phyloP scores from a whole-genome alignment of 345 rosid genomes.

The Euphorbia lathyris region DNA sequence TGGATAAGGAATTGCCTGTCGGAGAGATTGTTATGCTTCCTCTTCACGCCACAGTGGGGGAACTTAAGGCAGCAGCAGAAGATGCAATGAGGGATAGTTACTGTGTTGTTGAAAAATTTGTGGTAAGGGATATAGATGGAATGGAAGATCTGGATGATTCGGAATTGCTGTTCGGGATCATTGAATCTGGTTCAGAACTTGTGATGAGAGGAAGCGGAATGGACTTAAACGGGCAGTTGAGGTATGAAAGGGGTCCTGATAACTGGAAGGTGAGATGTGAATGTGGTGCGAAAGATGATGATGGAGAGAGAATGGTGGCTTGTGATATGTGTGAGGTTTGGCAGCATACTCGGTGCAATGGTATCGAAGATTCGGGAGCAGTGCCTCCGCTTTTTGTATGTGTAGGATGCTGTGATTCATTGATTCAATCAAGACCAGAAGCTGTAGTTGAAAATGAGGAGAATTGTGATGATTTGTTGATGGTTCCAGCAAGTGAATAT shows the following conservation, averaged over 20 bases:
- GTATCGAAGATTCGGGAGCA: slow-evolving; percentile 57
- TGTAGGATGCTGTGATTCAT: slow-evolving; percentile 53
- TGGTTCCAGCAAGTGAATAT: slow-evolving; percentile 19
- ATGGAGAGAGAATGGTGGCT: slow-evolving; percentile 89
- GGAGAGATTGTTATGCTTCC: slow-evolving; percentile 64
- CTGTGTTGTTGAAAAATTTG: slow-evolving; percentile 48
- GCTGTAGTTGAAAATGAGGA: slow-evolving; percentile 30
- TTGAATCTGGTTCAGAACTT: slow-evolving; percentile 53
- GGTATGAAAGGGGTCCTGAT: slow-evolving; percentile 64
- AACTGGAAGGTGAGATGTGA: slow-evolving; percentile 76
- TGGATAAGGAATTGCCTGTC: slow-evolving; percentile 32
- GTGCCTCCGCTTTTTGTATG: slow-evolving; percentile 78
- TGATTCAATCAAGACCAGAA: slow-evolving; percentile 36
- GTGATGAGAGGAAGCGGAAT: slow-evolving; percentile 50
- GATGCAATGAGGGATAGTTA: slow-evolving; percentile 66
- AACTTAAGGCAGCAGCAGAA: slow-evolving; percentile 61
- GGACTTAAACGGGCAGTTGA: slow-evolving; percentile 36
- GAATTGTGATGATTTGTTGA: slow-evolving; percentile 25
- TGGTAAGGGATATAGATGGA: slow-evolving; percentile 48
- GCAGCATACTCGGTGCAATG: slow-evolving; percentile 88
- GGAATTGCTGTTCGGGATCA: slow-evolving; percentile 43
- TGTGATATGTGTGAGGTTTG: slow-evolving; percentile 84
- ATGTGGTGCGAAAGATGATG: slow-evolving; percentile 81
- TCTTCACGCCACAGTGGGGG: slow-evolving; percentile 56
- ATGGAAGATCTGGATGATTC: slow-evolving; percentile 44